A percentile compares a stretch with the other conserved stretches of the same genome.
Conservation (phyloP, 2,329 filamentous ascomycete species). For the Amesomyces nigricolor region DNA sequence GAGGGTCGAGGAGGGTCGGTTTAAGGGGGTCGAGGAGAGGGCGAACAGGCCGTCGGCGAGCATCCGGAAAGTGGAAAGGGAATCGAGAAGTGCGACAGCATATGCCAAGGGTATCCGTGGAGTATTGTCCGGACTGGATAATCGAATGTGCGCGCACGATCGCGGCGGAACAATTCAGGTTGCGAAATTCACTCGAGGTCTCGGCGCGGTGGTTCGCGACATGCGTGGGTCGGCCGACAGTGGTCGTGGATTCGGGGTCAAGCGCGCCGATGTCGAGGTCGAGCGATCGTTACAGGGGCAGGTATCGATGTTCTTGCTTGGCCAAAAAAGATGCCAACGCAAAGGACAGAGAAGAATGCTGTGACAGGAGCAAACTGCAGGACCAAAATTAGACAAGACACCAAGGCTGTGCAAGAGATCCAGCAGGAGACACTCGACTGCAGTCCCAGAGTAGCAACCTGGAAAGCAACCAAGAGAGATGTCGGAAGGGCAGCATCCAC, state of each 20-base stretch:
- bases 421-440: constrained; percentile 6
- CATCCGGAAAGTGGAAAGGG: constrained; percentile 13
- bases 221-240: constrained; percentile 2
- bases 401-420: background rate
- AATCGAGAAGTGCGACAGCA: background rate
- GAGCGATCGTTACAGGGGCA: background rate
- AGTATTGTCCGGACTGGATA: background rate
- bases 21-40: constrained; percentile 3
- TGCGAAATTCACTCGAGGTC: constrained; percentile 8
- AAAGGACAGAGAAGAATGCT: background rate
- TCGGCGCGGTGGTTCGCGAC: constrained; percentile 9
- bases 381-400: background rate
- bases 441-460: background rate
- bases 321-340: background rate
- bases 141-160: constrained; percentile 1
- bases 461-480: constrained; percentile 13
- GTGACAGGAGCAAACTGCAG: background rate
- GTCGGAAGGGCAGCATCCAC: constrained; percentile 12
- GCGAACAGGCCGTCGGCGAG: constrained; percentile 4
- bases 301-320: background rate
- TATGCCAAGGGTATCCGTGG: background rate
- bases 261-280: background rate
- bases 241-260: background rate
- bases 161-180: constrained; percentile 16
- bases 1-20: background rate